phyloP scores from a whole-genome alignment of 139 green algal species.

The Chlorella ohadii region DNA sequence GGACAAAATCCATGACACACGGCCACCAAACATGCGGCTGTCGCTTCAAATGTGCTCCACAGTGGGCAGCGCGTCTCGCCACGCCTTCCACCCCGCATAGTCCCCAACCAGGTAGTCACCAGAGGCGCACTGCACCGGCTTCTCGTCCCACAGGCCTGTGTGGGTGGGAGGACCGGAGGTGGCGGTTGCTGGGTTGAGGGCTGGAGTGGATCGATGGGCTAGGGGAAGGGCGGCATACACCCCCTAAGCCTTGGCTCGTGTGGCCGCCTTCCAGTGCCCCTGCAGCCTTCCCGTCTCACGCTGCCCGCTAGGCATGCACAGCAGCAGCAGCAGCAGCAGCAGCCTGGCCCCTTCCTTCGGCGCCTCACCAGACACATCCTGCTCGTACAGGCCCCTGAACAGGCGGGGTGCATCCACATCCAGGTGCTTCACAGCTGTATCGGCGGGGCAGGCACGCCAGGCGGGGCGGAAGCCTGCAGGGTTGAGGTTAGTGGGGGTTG shows the following conservation, averaged over 20 bases:
- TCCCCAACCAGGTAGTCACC: slow-evolving; percentile 41
- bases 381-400: slow-evolving; percentile 49
- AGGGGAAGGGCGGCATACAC: no score
- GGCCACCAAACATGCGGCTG: not conserved
- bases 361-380: slow-evolving; percentile 44
- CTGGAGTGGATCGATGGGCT: no score
- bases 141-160: slow-evolving; percentile 40
- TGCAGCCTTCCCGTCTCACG: no score
- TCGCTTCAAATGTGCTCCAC: slow-evolving; percentile 17
- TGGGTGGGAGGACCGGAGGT: no score
- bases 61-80: slow-evolving; percentile 37
- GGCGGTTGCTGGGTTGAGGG: not conserved
- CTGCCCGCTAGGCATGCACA: no score
- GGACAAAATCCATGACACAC: no score
- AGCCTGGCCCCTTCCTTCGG: no score
- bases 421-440: slow-evolving; percentile 64
- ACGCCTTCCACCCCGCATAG: slow-evolving; percentile 53
- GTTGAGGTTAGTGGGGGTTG: no score
- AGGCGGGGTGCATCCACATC: slow-evolving; percentile 64
- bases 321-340: no score
- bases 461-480: slow-evolving; percentile 59
- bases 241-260: no score
- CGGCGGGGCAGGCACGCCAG: slow-evolving; percentile 57
- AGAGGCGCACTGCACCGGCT: slow-evolving; percentile 49
- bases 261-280: no score